These are phyloP conservation scores for Blastomyces gilchristii DNA, from an alignment of 2,329 filamentous ascomycete genomes.

Conservation along the genomic window DNA sequence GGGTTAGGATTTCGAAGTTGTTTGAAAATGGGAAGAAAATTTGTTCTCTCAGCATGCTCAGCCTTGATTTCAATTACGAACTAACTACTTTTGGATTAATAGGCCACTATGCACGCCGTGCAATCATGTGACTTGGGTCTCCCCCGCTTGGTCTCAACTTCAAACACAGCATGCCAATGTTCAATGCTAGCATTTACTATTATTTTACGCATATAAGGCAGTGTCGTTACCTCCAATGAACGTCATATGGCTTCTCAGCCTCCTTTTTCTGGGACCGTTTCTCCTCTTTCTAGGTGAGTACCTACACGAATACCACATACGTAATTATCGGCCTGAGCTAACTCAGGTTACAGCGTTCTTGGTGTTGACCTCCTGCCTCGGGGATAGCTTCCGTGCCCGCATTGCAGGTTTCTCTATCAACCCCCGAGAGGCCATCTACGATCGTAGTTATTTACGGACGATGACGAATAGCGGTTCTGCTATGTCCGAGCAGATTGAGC, in stretches of 20 bases:
- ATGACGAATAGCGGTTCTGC: slow-evolving; percentile 45
- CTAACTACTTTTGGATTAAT: too few relatives aligned
- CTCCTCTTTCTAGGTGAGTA: slow-evolving; percentile 28
- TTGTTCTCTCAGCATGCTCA: too few relatives aligned
- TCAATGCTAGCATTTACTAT: not conserved
- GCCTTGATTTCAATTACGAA: too few relatives aligned
- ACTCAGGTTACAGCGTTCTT: slow-evolving; percentile 35
- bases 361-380: slow-evolving; percentile 46
- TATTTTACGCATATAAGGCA: not conserved
- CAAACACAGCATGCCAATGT: not conserved
- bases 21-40: not conserved
- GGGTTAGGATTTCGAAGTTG: not conserved
- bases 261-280: slow-evolving; percentile 31
- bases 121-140: not conserved
- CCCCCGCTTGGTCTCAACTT: too few relatives aligned
- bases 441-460: slow-evolving; percentile 45
- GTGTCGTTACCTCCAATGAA: slow-evolving; percentile 20
- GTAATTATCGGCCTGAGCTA: not conserved
- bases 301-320: not conserved
- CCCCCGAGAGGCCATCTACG: slow-evolving; percentile 40
- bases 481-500: slow-evolving; percentile 53
- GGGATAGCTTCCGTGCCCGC: slow-evolving; percentile 42
- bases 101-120: too few relatives aligned
- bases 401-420: slow-evolving; percentile 37
- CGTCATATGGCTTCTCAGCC: slow-evolving; percentile 26